phyloP scores from a whole-genome alignment of 345 rosid species.

The Gossypium turneri region DNA sequence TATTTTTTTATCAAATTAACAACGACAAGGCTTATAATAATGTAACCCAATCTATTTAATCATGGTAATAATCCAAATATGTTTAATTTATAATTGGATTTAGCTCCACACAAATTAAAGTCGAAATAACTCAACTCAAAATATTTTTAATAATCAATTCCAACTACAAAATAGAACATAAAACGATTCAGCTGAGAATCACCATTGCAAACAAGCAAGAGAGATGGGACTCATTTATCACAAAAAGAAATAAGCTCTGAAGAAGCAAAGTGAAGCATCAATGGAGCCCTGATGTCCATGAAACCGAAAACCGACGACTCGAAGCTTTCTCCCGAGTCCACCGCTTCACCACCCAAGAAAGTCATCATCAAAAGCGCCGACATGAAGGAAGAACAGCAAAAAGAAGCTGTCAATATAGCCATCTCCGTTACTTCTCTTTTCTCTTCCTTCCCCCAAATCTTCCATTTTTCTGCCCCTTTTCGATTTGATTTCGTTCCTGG shows the following conservation, averaged over 20 bases:
- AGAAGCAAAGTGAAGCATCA: conserved; percentile 45
- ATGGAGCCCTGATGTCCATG: conserved; percentile 36
- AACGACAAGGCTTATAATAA: too few species aligned
- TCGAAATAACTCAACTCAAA: too few species aligned
- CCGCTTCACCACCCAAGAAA: conserved; percentile 44
- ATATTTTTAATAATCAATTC: too few species aligned
- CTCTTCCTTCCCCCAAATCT: neutral
- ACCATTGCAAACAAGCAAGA: too few species aligned
- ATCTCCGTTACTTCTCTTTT: conserved; percentile 43
- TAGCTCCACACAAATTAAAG: too few species aligned
- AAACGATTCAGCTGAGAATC: too few species aligned
- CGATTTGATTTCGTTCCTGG: conserved; percentile 11
- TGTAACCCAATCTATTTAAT: too few species aligned
- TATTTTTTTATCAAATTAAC: too few species aligned
- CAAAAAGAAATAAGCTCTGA: conserved; percentile 45
- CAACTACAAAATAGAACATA: too few species aligned
- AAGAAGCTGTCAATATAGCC: conserved; percentile 83
- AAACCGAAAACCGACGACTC: conserved; percentile 52
- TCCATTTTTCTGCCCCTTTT: conserved; percentile 3
- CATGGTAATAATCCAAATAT: too few species aligned
- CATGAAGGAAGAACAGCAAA: conserved; percentile 96
- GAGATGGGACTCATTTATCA: too few species aligned
- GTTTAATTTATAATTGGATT: too few species aligned
- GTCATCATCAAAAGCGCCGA: conserved; percentile 86
- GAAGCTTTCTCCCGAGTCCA: conserved; percentile 34